Evolutionary conservation across 202 grass and related monocot species (phyloP).

Genomic region (Schoenoplectus triqueter): DNA sequence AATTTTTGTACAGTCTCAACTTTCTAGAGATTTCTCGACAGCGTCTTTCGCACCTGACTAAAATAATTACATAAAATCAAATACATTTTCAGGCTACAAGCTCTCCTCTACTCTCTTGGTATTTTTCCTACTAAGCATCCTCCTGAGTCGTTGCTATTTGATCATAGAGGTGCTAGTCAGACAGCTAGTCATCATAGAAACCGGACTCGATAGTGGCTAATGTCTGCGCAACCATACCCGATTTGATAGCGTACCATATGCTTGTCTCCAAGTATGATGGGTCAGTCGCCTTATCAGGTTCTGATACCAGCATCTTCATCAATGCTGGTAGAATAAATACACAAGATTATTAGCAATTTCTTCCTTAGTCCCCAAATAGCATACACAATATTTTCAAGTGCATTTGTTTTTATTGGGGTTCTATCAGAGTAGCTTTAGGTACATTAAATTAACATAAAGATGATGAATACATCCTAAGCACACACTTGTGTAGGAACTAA

Average conservation of each 20-base stretch:
- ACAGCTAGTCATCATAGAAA: conserved; percentile 33
- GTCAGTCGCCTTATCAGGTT: conserved; percentile 60
- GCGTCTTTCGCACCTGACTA: neutral
- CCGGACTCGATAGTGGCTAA: conserved; percentile 52
- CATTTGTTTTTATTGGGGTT: neutral
- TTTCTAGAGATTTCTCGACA: neutral
- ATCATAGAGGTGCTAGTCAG: neutral
- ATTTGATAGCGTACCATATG: conserved; percentile 64
- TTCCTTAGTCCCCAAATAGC: neutral
- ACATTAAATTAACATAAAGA: neutral
- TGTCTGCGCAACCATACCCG: conserved; percentile 72
- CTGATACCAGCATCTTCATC: conserved; percentile 64
- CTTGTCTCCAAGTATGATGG: conserved; percentile 65
- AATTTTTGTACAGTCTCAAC: neutral
- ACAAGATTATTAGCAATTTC: neutral
- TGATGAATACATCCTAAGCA: neutral
- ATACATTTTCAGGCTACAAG: neutral
- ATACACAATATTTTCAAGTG: neutral
- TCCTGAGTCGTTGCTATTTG: neutral
- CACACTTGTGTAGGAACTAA: neutral
- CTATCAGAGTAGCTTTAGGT: neutral
- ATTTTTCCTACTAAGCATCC: neutral
- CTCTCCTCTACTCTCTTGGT: conserved; percentile 16
- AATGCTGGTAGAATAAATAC: conserved; percentile 63
- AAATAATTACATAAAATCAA: neutral